Conservation (phyloP, 345 rosid species). For the Carallia brachiata region DNA sequence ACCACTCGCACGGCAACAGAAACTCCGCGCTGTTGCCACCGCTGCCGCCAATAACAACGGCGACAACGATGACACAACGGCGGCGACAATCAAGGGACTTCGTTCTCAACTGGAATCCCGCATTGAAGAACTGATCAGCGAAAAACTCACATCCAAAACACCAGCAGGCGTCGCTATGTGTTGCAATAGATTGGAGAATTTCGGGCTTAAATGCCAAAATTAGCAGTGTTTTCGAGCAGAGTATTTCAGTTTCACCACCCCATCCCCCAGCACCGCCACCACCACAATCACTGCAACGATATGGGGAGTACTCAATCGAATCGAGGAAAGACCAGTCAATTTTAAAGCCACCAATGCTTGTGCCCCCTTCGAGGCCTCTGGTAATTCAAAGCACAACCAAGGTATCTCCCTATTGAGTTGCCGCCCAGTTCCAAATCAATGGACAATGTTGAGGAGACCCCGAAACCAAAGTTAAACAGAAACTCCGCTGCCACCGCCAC, state of each 20-base stretch:
- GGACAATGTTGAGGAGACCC: conserved; percentile 40
- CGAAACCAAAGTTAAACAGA: conserved; percentile 62
- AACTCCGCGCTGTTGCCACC: too few species aligned
- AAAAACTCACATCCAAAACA: too few species aligned
- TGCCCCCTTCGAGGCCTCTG: conserved; percentile 69
- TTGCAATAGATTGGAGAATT: conserved; percentile 1
- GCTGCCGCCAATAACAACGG: too few species aligned
- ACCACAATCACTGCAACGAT: conserved; percentile 4
- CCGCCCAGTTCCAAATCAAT: conserved; percentile 31
- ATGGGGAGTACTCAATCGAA: conserved; percentile 34
- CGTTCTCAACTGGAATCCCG: too few species aligned
- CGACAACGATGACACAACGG: too few species aligned
- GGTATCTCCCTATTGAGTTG: conserved; percentile 42
- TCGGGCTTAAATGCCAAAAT: conserved; percentile 29
- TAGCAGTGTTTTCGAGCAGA: conserved; percentile 29
- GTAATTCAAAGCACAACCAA: conserved; percentile 39
- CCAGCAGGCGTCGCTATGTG: too few species aligned
- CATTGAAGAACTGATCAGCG: too few species aligned
- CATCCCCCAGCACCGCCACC: conserved; percentile 42
- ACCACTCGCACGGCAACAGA: too few species aligned
- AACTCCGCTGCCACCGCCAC: too few species aligned
- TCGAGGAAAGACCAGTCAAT: conserved; percentile 35
- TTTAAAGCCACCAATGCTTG: conserved; percentile 53
- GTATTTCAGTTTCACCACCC: conserved; percentile 34
- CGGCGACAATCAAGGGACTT: too few species aligned